Evolutionary conservation across 768 basidiomycete species (phyloP).

Genomic region (Suillus weaverae): DNA sequence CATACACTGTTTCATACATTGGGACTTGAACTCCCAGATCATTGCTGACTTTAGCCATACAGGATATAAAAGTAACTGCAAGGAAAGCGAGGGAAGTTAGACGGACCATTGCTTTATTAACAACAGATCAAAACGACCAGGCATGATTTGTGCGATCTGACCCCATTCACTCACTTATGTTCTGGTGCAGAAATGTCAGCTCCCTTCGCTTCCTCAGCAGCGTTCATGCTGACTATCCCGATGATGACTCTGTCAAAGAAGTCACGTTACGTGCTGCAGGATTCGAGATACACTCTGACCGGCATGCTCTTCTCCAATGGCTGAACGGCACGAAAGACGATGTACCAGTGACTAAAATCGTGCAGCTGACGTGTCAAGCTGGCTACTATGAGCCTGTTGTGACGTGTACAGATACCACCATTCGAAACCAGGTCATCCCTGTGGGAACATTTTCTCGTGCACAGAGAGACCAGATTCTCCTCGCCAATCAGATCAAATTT

Average conservation of each 20-base stretch:
- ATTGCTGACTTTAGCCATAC: not conserved
- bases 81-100: not conserved
- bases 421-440: not conserved
- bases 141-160: not conserved
- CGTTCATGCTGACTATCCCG: conserved; percentile 4
- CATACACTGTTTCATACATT: not conserved
- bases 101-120: too few species aligned
- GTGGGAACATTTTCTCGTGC: conserved; percentile 9
- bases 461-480: conserved; percentile 11
- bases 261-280: conserved; percentile 22
- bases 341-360: conserved; percentile 1
- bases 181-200: not conserved
- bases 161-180: not conserved
- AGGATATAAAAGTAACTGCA: not conserved
- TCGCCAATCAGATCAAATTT: conserved; percentile 13
- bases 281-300: not conserved
- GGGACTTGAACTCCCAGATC: not conserved
- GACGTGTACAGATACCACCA: not conserved
- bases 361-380: conserved; percentile 8
- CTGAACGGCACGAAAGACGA: not conserved
- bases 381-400: conserved; percentile 6
- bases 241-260: conserved; percentile 9
- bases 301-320: conserved; percentile 7
- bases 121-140: not conserved
- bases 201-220: not conserved